Evolutionary conservation across 441 rosid species (phyloP).

Genomic region (Populus trichocarpa): DNA sequence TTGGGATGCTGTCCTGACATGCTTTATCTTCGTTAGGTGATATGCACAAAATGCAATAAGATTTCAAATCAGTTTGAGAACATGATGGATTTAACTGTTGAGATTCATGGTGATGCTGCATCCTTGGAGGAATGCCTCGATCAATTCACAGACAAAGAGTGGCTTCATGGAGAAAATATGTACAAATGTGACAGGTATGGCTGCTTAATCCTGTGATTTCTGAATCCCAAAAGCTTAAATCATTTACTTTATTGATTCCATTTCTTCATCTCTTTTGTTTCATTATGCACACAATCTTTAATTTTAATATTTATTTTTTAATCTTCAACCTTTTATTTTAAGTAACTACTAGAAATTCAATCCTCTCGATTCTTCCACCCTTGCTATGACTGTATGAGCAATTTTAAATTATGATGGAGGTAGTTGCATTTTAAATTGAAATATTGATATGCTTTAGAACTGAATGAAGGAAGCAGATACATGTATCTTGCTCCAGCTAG

Average conservation of each 20-base stretch:
- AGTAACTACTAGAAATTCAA: neutral
- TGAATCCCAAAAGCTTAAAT: neutral
- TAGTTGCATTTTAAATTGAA: neutral
- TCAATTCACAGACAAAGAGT: slow-evolving; percentile 77
- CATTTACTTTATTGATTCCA: neutral
- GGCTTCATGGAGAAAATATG: slow-evolving; percentile 97
- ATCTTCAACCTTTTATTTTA: neutral
- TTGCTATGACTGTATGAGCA: neutral
- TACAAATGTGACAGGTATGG: slow-evolving; percentile 92
- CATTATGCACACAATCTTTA: neutral
- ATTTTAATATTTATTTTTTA: neutral
- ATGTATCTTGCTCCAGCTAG: neutral
- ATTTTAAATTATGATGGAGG: neutral
- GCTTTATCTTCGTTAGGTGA: slow-evolving; percentile 47
- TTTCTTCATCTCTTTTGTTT: neutral
- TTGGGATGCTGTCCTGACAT: slow-evolving; percentile 14
- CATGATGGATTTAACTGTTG: slow-evolving; percentile 97
- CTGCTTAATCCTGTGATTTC: slow-evolving; percentile 1
- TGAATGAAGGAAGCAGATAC: neutral
- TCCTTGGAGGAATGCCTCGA: slow-evolving; percentile 95
- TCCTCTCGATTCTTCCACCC: neutral
- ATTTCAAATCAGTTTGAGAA: slow-evolving; percentile 85
- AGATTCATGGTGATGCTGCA: slow-evolving; percentile 87
- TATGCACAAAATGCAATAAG: slow-evolving; percentile 67
- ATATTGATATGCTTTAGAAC: neutral